Percentiles rank a stretch among this genome's conserved stretches.
Conservation (phyloP, 2,329 filamentous ascomycete genomes). For the Geoglossum cookeanum region DNA sequence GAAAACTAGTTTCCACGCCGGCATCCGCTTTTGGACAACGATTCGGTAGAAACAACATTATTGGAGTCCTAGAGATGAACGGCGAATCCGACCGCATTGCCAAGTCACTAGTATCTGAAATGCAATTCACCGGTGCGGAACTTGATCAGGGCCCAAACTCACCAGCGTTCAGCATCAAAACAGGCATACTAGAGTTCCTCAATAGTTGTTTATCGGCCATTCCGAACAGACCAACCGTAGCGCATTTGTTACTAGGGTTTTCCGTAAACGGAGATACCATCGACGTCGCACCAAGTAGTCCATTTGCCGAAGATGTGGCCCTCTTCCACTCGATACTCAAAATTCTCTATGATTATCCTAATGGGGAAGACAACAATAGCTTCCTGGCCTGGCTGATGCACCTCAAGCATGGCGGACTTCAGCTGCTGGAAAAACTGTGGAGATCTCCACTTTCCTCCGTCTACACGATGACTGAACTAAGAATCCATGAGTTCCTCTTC, state of each 20-base stretch:
- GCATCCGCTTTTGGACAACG: slow-evolving; percentile 40
- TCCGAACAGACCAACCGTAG: slow-evolving; percentile 64
- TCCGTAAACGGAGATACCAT: slow-evolving; percentile 53
- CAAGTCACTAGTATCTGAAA: slow-evolving; percentile 48
- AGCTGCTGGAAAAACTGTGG: slow-evolving; percentile 68
- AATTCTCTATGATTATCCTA: slow-evolving; percentile 50
- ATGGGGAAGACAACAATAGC: slow-evolving; percentile 35
- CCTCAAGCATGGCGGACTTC: slow-evolving; percentile 48
- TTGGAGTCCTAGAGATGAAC: slow-evolving; percentile 71
- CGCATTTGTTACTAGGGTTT: slow-evolving; percentile 81
- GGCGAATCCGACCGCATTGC: slow-evolving; percentile 66
- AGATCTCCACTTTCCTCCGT: slow-evolving; percentile 58
- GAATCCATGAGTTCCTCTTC: slow-evolving; percentile 62
- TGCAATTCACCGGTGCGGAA: slow-evolving; percentile 48
- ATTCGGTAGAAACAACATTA: slow-evolving; percentile 59
- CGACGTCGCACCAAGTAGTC: slow-evolving; percentile 44
- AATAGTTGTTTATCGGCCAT: slow-evolving; percentile 59
- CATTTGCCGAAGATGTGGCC: slow-evolving; percentile 53
- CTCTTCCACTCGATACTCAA: slow-evolving; percentile 68
- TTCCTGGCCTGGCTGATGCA: slow-evolving; percentile 50
- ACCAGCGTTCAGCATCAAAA: slow-evolving; percentile 61
- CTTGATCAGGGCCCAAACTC: slow-evolving; percentile 49
- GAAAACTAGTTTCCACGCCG: slow-evolving; percentile 57
- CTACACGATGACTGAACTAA: slow-evolving; percentile 60
- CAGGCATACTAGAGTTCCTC: slow-evolving; percentile 70